Evolutionary conservation across 192 early-diverging fungal genomes (phyloP), one percentile per base, ranked within the genome.

Genomic region (Podila minutissima): DNA sequence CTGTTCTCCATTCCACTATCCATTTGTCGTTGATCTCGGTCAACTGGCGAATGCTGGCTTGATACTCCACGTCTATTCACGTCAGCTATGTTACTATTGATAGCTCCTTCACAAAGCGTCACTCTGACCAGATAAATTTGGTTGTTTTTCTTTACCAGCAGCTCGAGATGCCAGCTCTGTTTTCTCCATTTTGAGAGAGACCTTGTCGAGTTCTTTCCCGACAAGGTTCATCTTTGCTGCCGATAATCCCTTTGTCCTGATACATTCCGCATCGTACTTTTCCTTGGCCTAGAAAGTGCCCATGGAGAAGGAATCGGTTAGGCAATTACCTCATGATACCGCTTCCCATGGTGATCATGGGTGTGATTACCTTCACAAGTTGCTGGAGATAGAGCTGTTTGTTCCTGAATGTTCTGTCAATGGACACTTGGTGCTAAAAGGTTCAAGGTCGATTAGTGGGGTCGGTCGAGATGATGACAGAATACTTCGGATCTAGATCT

Each of bases 321-420:
- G 53, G 5, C 20, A 7, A 24, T 10, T 10, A 7, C 2, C 24
- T 24, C 53, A 55, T 55, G 8, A 10, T 10, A 22, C 24, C 24
- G 53, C 2, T 48, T 29, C 28, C 49, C 28, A 49, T 53, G 20
- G 26, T 55, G 64, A 24, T 13, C 57, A 19, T 32, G 53, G 13
- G 26, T 24, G 32, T 59, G 10, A 22, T 20, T 74, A 87, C 88
- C 83, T 82, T 87, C 33, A 77, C 70, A 19, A 86, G 74, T 38
- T 86, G 79, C 22, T 75, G 64, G 17, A 83, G 17, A n/a, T 89
- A 85, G 5, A 83, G 67, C 60, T 84, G 86, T 53, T 88, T 90
- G 59, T 86, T 88, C n/a, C 89, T 64, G 32, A 84, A 78, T 8
- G 87, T 86, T 51, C 77, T 83, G 28, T 87, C 87, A 31, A 88